Conservation (phyloP, 2,329 filamentous ascomycete species). For the Curvularia hawaiiensis region DNA sequence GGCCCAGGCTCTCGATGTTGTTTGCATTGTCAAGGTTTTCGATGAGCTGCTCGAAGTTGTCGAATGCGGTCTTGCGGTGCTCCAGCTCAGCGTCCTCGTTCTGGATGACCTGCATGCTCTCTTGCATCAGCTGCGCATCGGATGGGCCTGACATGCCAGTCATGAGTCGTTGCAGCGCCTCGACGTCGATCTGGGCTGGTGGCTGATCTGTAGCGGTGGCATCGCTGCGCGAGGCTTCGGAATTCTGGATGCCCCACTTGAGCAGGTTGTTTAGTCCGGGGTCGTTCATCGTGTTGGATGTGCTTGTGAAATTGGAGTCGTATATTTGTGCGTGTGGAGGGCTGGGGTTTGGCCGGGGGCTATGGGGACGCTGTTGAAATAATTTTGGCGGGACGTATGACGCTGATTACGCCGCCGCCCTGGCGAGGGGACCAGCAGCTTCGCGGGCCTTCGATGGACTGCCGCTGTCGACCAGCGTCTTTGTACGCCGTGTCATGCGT, state of each 20-base stretch:
- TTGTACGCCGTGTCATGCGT: background rate
- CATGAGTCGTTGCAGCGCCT: conserved; percentile 18
- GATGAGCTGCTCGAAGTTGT: conserved; percentile 38
- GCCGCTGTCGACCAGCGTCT: conserved; percentile 14
- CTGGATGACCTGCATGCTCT: conserved; percentile 76
- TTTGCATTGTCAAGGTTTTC: conserved; percentile 85
- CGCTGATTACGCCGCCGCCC: conserved; percentile 24
- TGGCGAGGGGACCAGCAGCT: conserved; percentile 27
- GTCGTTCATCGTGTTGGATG: conserved; percentile 53
- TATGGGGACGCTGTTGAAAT: conserved; percentile 19
- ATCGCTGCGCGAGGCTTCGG: conserved; percentile 50
- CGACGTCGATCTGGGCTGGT: conserved; percentile 18
- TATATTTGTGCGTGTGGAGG: conserved; percentile 12
- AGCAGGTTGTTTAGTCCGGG: conserved; percentile 76
- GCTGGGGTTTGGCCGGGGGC: conserved; percentile 6
- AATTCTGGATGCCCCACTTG: conserved; percentile 76
- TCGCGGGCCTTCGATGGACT: conserved; percentile 31
- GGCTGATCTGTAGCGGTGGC: conserved; percentile 51
- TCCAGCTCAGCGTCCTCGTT: conserved; percentile 50
- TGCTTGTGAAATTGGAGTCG: background rate
- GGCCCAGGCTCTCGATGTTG: conserved; percentile 76
- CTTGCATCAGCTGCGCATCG: conserved; percentile 90
- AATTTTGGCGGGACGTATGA: conserved; percentile 32
- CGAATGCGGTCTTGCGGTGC: conserved; percentile 28
- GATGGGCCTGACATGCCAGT: conserved; percentile 49